Conservation (phyloP, 179 eudicot genomes). For the Sideroxylon spinosum region DNA sequence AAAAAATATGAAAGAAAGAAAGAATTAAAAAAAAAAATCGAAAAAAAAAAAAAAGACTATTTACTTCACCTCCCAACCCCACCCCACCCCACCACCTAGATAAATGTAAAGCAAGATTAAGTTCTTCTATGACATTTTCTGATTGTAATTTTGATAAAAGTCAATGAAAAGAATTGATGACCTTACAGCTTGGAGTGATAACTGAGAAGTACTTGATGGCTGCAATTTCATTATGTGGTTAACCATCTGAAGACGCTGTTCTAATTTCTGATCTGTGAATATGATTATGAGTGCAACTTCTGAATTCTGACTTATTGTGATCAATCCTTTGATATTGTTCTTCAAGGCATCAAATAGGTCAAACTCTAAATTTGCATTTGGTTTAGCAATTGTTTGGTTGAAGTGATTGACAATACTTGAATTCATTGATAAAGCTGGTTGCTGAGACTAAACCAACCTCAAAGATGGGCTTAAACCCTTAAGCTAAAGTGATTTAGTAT, state of each 20-base stretch:
- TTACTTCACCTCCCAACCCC: too few relatives aligned
- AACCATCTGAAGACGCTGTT: neutral
- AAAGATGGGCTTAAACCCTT: neutral
- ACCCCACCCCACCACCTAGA: neutral
- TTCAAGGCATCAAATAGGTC: neutral
- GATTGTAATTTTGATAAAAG: neutral
- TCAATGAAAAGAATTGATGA: neutral
- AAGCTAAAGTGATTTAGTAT: neutral
- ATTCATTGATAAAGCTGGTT: slow-evolving; percentile 5
- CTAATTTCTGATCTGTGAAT: neutral
- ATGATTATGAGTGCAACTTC: too few relatives aligned
- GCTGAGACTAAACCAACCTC: neutral
- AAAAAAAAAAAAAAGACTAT: too few relatives aligned
- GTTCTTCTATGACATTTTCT: neutral
- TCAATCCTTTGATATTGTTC: neutral
- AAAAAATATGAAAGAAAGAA: too few relatives aligned
- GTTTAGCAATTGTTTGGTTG: neutral
- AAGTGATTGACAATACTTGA: neutral
- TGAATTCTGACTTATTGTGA: neutral
- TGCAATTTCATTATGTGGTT: neutral
- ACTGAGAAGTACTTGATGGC: neutral
- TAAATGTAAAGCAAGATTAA: neutral
- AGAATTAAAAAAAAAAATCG: too few relatives aligned
- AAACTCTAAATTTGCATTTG: neutral
- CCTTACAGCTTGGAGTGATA: neutral